Evolutionary conservation across 306 rosid species (phyloP), one percentile per base, ranked within the genome.

Genomic region (Myrica gale): DNA sequence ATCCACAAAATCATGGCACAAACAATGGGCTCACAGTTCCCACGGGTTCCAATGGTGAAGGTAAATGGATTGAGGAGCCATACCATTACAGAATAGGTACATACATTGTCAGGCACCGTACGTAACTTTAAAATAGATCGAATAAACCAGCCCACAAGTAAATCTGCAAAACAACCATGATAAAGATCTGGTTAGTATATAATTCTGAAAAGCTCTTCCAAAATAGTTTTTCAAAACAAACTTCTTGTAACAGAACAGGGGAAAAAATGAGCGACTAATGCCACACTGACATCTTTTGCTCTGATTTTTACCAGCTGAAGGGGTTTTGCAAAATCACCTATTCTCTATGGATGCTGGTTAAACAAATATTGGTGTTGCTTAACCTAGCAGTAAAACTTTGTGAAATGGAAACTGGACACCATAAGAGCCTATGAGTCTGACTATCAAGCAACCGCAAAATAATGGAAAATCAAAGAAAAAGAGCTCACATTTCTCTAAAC

Each of bases 31-130:
- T 95, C 97, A 78, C 97, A 92, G 87, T 95, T 95, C 54, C 96
- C 97, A 17, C 97, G 85, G 55, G 97, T 95, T 74, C 97, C 97
- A 37, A 92, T 92, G 39, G 99, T 95, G 84, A 95, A 92, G 15
- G 97, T 95, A 75, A 92, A 92, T 42, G 97, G 99, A 82, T 95
- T 91, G 79, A 92, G 90, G 71, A 95, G 92, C 96, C 97, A 95
- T 32, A 79, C 78, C 74, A 88, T 87, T 74, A 90, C 96, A 79
- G 92, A 84, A 75, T 75, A 72, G 82, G 77, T 82, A 80, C 86
- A 78, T 7, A 86, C 73, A 12, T 89, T 83, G 75, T 90, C 90
- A 17, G 97, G 99, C 70, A 90, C 97, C 75, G 89, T 90, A 54
- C 90, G 97, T 71, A 81, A 86, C 92, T 84, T 90, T 85, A 90